Conservation (phyloP, 768 basidiomycete species). For the Fomitopsis pulvina region DNA sequence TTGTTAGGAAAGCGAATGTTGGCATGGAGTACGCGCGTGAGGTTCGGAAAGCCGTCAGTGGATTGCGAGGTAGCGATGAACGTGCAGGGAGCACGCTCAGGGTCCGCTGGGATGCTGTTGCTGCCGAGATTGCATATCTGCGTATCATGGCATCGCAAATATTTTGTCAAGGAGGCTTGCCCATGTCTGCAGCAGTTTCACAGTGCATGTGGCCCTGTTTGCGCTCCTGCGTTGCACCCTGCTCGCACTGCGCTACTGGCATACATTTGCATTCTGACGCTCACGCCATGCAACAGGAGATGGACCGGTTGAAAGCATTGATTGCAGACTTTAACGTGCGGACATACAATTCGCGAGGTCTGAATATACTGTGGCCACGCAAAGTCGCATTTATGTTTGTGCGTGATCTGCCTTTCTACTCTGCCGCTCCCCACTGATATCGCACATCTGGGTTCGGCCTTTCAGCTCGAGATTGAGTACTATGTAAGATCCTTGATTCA, state of each 20-base stretch:
- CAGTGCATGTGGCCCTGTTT: too few species aligned
- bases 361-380: slow-evolving; percentile 83
- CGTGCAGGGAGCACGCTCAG: too few species aligned
- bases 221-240: background rate
- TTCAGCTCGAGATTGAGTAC: slow-evolving; percentile 91
- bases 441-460: background rate
- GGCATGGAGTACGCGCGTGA: too few species aligned
- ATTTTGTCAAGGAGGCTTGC: too few species aligned
- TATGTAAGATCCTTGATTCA: slow-evolving; percentile 53
- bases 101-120: too few species aligned
- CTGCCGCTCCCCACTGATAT: background rate
- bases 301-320: slow-evolving; percentile 54
- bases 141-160: too few species aligned
- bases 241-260: background rate
- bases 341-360: slow-evolving; percentile 78
- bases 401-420: slow-evolving; percentile 31
- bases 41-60: too few species aligned
- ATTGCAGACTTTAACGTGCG: slow-evolving; percentile 66
- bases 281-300: slow-evolving; percentile 48
- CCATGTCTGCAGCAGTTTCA: too few species aligned
- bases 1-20: background rate
- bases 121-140: too few species aligned
- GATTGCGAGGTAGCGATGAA: too few species aligned
- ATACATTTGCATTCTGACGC: background rate
- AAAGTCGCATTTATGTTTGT: slow-evolving; percentile 89